phyloP scores from a whole-genome alignment of 2,329 filamentous ascomycete genomes.

The Apiospora arundinis region DNA sequence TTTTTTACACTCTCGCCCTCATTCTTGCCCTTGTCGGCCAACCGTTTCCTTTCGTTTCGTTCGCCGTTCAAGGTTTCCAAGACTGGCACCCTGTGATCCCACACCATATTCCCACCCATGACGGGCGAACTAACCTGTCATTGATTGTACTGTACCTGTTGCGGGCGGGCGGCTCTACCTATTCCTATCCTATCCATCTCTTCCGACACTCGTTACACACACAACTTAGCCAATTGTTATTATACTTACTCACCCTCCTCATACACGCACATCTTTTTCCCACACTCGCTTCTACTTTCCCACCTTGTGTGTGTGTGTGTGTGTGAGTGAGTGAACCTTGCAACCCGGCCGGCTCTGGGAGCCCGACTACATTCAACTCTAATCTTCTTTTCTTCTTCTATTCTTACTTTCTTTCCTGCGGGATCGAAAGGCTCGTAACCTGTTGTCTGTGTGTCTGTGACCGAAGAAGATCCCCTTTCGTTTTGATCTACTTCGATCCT shows the following conservation, averaged over 20 bases:
- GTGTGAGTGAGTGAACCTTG: constrained; percentile 10
- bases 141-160: not conserved
- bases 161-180: not conserved
- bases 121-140: constrained; percentile 5
- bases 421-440: constrained; percentile 5
- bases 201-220: constrained; percentile 5
- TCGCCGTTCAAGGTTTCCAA: not conserved
- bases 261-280: constrained; percentile 1
- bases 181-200: not conserved
- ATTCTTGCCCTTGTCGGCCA: constrained; percentile 14
- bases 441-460: not conserved
- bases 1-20: not conserved
- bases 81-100: not conserved
- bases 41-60: constrained; percentile 13
- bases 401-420: not conserved
- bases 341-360: constrained; percentile 7
- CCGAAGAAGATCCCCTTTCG: not conserved
- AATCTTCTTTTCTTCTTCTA: constrained; percentile 18
- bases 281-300: constrained; percentile 16
- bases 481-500: not conserved
- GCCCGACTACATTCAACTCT: constrained; percentile 13
- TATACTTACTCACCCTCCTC: not conserved
- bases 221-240: not conserved
- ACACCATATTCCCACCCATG: constrained; percentile 13
- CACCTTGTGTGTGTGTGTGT: not conserved